phyloP scores from a whole-genome alignment of 371 early-diverging fungal genomes.

The Choanephora cucurbitarum region DNA sequence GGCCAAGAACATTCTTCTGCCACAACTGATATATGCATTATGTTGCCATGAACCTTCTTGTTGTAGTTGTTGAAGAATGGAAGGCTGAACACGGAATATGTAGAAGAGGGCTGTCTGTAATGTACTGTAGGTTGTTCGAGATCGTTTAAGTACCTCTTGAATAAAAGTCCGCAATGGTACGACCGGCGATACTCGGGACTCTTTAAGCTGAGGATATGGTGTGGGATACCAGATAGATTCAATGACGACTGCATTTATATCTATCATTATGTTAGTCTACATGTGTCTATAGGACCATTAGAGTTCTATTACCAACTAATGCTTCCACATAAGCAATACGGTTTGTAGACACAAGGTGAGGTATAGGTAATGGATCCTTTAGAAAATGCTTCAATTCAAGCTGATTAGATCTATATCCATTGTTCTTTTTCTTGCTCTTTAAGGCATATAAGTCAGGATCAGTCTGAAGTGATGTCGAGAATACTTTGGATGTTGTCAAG shows the following conservation, averaged over 20 bases:
- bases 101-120: constrained; percentile 77
- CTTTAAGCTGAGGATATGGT: constrained; percentile 9
- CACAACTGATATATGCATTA: constrained; percentile 56
- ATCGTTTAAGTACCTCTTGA: constrained; percentile 76
- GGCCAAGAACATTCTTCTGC: constrained; percentile 80
- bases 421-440: constrained; percentile 22
- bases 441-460: constrained; percentile 45
- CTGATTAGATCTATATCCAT: constrained; percentile 6
- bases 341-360: constrained; percentile 21
- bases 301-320: constrained; percentile 57
- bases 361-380: constrained; percentile 1
- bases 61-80: constrained; percentile 30
- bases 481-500: constrained; percentile 3
- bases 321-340: constrained; percentile 54
- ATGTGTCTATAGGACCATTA: too few species aligned
- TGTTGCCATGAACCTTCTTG: constrained; percentile 20
- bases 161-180: constrained; percentile 73
- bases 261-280: constrained; percentile 29
- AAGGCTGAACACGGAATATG: constrained; percentile 56
- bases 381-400: constrained; percentile 2
- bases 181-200: constrained; percentile 44
- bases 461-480: constrained; percentile 26
- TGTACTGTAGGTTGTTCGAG: constrained; percentile 78
- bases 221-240: constrained; percentile 57
- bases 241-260: constrained; percentile 61